These are phyloP conservation scores for Russula virescens DNA, from an alignment of 768 basidiomycete genomes.

Conservation along the genomic window DNA sequence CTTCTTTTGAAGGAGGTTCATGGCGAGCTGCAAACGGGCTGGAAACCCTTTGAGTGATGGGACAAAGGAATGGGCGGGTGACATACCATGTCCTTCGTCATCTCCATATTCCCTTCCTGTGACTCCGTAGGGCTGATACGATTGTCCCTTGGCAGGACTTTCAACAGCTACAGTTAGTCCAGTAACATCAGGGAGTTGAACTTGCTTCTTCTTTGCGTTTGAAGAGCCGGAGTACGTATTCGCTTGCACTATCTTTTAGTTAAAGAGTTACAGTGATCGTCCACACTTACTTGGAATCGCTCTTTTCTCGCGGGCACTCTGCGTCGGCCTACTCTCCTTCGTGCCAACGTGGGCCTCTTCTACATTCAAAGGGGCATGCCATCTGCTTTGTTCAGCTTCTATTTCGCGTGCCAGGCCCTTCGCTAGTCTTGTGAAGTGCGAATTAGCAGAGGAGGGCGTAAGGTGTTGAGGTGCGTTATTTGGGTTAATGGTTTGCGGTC, in stretches of 20 bases:
- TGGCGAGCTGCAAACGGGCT: constrained; percentile 59
- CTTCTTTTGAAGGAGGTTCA: constrained; percentile 59
- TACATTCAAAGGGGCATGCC: constrained; percentile 10
- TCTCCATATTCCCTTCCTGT: constrained; percentile 36
- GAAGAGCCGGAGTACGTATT: constrained; percentile 26
- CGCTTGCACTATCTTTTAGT: not conserved
- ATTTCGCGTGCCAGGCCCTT: constrained; percentile 52
- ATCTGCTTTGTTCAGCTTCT: constrained; percentile 35
- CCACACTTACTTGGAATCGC: not conserved
- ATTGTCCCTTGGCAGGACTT: constrained; percentile 56
- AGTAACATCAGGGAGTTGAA: constrained; percentile 77
- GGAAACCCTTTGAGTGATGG: not conserved
- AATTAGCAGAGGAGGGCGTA: constrained; percentile 49
- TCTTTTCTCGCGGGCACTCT: constrained; percentile 5
- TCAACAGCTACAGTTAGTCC: constrained; percentile 74
- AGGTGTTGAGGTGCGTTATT: constrained; percentile 53
- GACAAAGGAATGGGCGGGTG: not conserved
- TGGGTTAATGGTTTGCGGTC: constrained; percentile 31
- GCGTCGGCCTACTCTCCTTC: constrained; percentile 2
- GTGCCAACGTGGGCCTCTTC: constrained; percentile 2
- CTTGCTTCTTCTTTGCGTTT: constrained; percentile 1
- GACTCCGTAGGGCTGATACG: constrained; percentile 44
- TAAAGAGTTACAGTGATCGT: not conserved
- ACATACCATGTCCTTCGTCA: constrained; percentile 60
- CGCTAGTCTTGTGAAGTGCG: constrained; percentile 58